Evolutionary conservation across 352 stramenopile species (phyloP).

Genomic region (Globisporangium lucens): DNA sequence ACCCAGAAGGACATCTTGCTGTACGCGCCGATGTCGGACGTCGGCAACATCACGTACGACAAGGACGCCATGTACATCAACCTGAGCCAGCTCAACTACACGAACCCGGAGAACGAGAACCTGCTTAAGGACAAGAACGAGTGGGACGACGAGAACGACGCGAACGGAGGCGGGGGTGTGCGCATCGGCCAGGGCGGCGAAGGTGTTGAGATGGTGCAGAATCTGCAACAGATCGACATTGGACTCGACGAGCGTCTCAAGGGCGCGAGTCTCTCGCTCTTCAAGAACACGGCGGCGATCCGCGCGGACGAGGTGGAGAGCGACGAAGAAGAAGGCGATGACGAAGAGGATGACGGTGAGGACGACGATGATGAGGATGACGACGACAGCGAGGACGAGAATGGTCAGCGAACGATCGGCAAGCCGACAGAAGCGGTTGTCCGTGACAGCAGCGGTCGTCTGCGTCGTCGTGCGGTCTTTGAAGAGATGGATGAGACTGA

Average conservation of each 20-base stretch:
- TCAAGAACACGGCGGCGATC: slow-evolving; percentile 91
- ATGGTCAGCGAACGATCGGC: slow-evolving; percentile 34
- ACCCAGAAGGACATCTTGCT: slow-evolving; percentile 94
- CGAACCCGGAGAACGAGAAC: slow-evolving; percentile 87
- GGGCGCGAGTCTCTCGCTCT: slow-evolving; percentile 93
- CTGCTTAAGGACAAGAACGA: slow-evolving; percentile 49
- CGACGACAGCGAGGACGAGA: slow-evolving; percentile 37
- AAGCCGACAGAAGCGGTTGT: slow-evolving; percentile 70
- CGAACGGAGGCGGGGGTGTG: slow-evolving; percentile 28
- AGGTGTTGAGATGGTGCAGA: slow-evolving; percentile 93
- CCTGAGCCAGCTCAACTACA: slow-evolving; percentile 93
- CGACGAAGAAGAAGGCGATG: slow-evolving; percentile 50
- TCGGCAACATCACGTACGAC: slow-evolving; percentile 98
- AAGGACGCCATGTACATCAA: slow-evolving; percentile 99
- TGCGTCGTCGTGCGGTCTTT: slow-evolving; percentile 80
- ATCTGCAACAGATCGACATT: slow-evolving; percentile 89
- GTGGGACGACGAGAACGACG: slow-evolving; percentile 43
- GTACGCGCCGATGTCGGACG: slow-evolving; percentile 89
- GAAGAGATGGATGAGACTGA: slow-evolving; percentile 37
- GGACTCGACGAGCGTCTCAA: slow-evolving; percentile 95
- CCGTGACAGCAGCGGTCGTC: slow-evolving; percentile 60
- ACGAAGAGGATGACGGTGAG: slow-evolving; percentile 45
- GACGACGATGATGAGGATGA: slow-evolving; percentile 37
- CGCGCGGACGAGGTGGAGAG: slow-evolving; percentile 75
- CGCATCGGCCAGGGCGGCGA: slow-evolving; percentile 58